These are phyloP conservation scores for Austroboletus eburneus DNA, from an alignment of 768 basidiomycete genomes.

Conservation along the genomic window DNA sequence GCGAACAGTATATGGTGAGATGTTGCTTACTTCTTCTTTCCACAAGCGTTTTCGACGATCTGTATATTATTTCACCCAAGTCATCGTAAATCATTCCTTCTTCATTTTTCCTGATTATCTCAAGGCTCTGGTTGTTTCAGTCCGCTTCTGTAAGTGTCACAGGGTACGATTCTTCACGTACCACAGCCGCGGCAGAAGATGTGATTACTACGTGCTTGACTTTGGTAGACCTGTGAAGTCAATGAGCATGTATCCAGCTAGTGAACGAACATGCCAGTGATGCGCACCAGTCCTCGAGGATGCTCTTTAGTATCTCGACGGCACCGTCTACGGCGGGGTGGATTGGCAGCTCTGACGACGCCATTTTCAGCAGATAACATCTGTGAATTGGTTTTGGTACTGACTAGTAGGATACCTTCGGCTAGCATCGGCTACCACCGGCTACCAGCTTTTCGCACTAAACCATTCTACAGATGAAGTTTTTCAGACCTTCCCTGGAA, in stretches of 20 bases:
- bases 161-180: slow-evolving; percentile 24
- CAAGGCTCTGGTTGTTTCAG: slow-evolving; percentile 51
- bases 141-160: slow-evolving; percentile 43
- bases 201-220: slow-evolving; percentile 71
- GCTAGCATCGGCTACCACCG: slow-evolving; percentile 43
- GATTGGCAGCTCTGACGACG: slow-evolving; percentile 55
- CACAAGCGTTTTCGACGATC: slow-evolving; percentile 60
- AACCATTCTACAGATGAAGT: too few species aligned
- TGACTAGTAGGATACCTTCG: too few species aligned
- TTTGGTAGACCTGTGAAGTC: slow-evolving; percentile 28
- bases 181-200: slow-evolving; percentile 53
- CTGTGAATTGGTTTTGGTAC: too few species aligned
- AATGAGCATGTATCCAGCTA: too few species aligned
- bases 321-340: slow-evolving; percentile 73
- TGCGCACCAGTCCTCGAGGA: slow-evolving; percentile 48
- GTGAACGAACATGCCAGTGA: too few species aligned
- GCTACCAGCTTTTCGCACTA: too few species aligned
- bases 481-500: too few species aligned
- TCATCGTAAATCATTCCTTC: slow-evolving; percentile 43
- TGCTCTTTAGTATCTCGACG: slow-evolving; percentile 53
- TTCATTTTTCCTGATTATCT: slow-evolving; percentile 40
- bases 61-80: slow-evolving; percentile 38
- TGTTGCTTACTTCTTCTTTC: slow-evolving; percentile 46
- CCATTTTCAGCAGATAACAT: too few species aligned
- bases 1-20: too few species aligned